phyloP scores from a whole-genome alignment of 108 stramenopile species.

The Skeletonema costatum region DNA sequence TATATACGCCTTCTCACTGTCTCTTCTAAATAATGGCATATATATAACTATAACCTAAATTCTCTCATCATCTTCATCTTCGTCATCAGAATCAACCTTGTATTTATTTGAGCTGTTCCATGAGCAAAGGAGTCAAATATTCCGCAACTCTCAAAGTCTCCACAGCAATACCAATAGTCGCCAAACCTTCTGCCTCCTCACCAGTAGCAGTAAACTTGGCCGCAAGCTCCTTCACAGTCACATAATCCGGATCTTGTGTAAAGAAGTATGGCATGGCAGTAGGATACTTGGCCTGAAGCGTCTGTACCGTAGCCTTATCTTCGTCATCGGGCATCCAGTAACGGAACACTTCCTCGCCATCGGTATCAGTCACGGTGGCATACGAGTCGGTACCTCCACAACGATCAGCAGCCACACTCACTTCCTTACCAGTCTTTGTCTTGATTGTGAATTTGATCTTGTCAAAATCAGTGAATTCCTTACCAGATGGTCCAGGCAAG shows the following conservation, averaged over 20 bases:
- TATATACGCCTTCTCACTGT: too few relatives aligned
- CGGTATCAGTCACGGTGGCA: conserved; percentile 75
- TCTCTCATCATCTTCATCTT: too few relatives aligned
- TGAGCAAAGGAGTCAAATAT: conserved; percentile 76
- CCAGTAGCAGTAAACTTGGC: conserved; percentile 76
- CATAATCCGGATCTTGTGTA: conserved; percentile 90
- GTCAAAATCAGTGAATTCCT: conserved; percentile 87
- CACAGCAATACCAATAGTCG: conserved; percentile 85
- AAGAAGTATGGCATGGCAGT: conserved; percentile 93
- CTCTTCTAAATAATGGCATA: too few relatives aligned
- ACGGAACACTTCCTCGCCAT: conserved; percentile 83
- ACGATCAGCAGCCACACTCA: conserved; percentile 85
- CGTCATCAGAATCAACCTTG: too few relatives aligned
- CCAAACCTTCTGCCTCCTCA: conserved; percentile 76
- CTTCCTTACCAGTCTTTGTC: conserved; percentile 91
- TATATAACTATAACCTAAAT: too few relatives aligned
- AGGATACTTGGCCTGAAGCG: conserved; percentile 73
- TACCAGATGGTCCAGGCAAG: conserved; percentile 75
- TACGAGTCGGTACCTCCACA: conserved; percentile 86
- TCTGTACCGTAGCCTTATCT: conserved; percentile 69
- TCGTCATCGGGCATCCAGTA: conserved; percentile 92
- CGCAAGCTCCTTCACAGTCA: conserved; percentile 90
- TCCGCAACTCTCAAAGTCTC: conserved; percentile 94
- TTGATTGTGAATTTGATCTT: conserved; percentile 94
- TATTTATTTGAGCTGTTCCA: conserved; percentile 77